Evolutionary conservation across 768 basidiomycete genomes (phyloP), one percentile per base, ranked within the genome.

Genomic region (Holtermanniella nyarrowii): DNA sequence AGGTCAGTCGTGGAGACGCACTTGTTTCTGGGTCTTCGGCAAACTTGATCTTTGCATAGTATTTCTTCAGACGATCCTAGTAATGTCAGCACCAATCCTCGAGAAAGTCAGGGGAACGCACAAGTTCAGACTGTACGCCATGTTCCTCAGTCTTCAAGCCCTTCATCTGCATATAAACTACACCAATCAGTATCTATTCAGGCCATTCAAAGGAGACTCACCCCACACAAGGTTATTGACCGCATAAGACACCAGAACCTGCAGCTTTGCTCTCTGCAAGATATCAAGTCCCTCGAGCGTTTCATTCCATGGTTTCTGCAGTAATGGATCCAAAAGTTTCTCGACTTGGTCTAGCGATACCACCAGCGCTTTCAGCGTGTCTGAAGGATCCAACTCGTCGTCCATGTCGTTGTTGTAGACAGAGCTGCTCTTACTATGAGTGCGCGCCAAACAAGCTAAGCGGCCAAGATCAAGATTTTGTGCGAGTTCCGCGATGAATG

Each of bases 181-280:
- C 44, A 23, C 12, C 1, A n/a, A 11, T 27, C 5, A 22, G 10
- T 22, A 37, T 3, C 43, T n/a, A 21, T 40, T 39, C 26, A 37
- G 31, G 10, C 16, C 31, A 37, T 7, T 12, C 13, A 46, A 13
- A 46, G 22, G 22, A n/a, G 2, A 66, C 71, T 56, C 48, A 71
- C 71, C 59, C 68, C 70, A 72, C 37, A 71, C 59, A 23, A 72
- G 44, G 56, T 72, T 70, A 52, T 64, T 62, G 24, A 72, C 59
- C n/a, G 67, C 60, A 50, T 69, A 72, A 0, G 61, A 61, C 26
- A 66, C 47, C 50, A 69, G 51, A 22, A 72, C 59, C 27, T 68
- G 60, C 62, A 70, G 61, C 59, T 72, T 72, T 0, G 68, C 69
- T 40, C 60, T 45, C 22, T 68, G 66, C 40, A 69, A 26, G 20